Evolutionary conservation across 2,329 filamentous ascomycete species (phyloP).

Genomic region (Leptosphaerulina australis): DNA sequence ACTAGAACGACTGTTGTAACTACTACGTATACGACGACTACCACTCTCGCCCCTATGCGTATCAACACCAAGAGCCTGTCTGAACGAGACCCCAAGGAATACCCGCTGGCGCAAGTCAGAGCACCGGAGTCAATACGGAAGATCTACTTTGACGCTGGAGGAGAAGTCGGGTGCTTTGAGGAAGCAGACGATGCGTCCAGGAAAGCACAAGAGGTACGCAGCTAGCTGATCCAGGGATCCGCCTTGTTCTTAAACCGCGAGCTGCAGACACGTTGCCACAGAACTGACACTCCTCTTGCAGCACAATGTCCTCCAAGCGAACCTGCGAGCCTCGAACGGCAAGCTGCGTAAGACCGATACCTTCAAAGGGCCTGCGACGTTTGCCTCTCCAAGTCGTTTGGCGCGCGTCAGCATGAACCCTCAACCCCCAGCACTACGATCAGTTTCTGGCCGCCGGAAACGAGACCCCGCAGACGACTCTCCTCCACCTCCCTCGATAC

Average conservation of each 20-base stretch:
- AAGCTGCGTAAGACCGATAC: conserved; percentile 49
- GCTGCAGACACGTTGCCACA: conserved; percentile 19
- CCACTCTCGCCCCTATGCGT: conserved; percentile 80
- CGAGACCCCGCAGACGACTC: conserved; percentile 48
- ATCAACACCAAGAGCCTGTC: conserved; percentile 74
- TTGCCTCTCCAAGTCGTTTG: conserved; percentile 49
- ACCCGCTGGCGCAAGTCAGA: conserved; percentile 81
- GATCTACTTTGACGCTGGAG: conserved; percentile 75
- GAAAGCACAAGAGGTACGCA: conserved; percentile 61
- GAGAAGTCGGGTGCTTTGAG: conserved; percentile 65
- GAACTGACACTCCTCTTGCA: conserved; percentile 39
- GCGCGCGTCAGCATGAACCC: conserved; percentile 37
- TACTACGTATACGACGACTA: conserved; percentile 87
- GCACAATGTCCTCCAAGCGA: conserved; percentile 53
- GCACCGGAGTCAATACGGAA: conserved; percentile 79
- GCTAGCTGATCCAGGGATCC: conserved; percentile 23
- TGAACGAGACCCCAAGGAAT: conserved; percentile 83
- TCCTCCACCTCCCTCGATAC: conserved; percentile 60
- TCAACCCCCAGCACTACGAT: conserved; percentile 30
- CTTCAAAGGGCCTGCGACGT: conserved; percentile 51
- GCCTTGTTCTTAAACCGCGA: conserved; percentile 27
- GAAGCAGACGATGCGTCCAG: conserved; percentile 65
- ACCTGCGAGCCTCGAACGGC: conserved; percentile 56
- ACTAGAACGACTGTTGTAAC: conserved; percentile 75
- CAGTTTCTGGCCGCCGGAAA: conserved; percentile 49